phyloP scores from a whole-genome alignment of 805 yeast genomes.

The Ogataea pini region DNA sequence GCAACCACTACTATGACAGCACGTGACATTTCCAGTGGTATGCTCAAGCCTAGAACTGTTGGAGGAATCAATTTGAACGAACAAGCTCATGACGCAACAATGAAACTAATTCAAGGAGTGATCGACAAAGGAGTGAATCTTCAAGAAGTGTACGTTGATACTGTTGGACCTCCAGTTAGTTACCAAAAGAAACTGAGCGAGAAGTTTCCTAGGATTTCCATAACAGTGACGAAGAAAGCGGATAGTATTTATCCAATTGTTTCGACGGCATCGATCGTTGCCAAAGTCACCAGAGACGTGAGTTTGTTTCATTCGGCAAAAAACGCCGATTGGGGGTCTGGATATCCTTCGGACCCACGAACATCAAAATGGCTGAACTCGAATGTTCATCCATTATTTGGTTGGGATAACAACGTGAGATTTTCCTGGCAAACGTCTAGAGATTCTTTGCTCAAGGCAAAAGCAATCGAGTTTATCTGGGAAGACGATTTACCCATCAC shows the following conservation, averaged over 20 bases:
- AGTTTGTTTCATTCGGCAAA: slow-evolving; percentile 25
- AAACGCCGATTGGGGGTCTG: slow-evolving; percentile 66
- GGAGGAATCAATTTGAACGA: slow-evolving; percentile 79
- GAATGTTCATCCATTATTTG: slow-evolving; percentile 70
- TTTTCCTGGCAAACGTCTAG: slow-evolving; percentile 95
- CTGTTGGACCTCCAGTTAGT: slow-evolving; percentile 92
- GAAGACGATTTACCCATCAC: slow-evolving; percentile 45
- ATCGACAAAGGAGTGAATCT: slow-evolving; percentile 62
- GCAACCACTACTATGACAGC: slow-evolving; percentile 85
- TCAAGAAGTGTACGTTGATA: slow-evolving; percentile 81
- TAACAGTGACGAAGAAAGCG: slow-evolving; percentile 92
- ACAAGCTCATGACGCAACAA: slow-evolving; percentile 96
- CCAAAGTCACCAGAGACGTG: slow-evolving; percentile 90
- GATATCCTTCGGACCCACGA: slow-evolving; percentile 91
- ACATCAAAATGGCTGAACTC: slow-evolving; percentile 74
- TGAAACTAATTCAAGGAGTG: slow-evolving; percentile 68
- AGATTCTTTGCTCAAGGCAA: slow-evolving; percentile 59
- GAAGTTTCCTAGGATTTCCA: slow-evolving; percentile 66
- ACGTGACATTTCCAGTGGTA: slow-evolving; percentile 81
- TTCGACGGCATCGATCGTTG: slow-evolving; percentile 92
- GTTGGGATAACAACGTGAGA: slow-evolving; percentile 77
- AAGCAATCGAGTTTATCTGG: slow-evolving; percentile 61
- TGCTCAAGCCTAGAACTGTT: slow-evolving; percentile 67
- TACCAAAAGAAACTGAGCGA: slow-evolving; percentile 74
- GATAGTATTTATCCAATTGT: slow-evolving; percentile 92